Evolutionary conservation across 1,284 basidiomycete species (phyloP).

Genomic region (Naganishia liquefaciens): DNA sequence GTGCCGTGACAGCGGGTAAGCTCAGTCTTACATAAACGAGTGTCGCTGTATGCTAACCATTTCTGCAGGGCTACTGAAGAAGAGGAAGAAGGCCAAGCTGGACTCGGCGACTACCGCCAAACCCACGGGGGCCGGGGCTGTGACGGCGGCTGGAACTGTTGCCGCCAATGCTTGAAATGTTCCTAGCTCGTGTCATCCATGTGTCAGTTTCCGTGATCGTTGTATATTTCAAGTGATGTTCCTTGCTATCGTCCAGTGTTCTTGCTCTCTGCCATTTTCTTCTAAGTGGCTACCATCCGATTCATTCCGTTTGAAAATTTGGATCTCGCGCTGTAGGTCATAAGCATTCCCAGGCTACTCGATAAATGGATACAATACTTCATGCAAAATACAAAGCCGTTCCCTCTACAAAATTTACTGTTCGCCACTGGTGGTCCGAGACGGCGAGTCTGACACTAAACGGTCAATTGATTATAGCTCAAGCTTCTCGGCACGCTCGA

Average conservation of each 20-base stretch:
- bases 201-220: background rate
- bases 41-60: conserved; percentile 32
- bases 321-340: no score
- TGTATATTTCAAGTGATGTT: background rate
- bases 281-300: no score
- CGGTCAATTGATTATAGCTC: conserved; percentile 10
- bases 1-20: conserved; percentile 79
- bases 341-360: no score
- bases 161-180: conserved; percentile 1
- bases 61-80: conserved; percentile 68
- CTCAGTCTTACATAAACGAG: conserved; percentile 27
- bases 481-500: conserved; percentile 23
- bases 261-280: no score
- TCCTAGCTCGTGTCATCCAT: background rate
- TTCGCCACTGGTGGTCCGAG: no score
- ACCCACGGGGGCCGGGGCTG: background rate
- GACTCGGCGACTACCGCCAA: conserved; percentile 29
- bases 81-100: conserved; percentile 78
- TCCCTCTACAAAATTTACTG: background rate
- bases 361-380: background rate
- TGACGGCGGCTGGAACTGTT: conserved; percentile 13
- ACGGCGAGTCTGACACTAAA: background rate
- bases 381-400: background rate
- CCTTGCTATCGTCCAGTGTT: background rate
- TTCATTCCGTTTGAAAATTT: no score